Base-by-base conservation (phyloP, 1,284 basidiomycete species). In the Termitomyces sp. region DNA sequence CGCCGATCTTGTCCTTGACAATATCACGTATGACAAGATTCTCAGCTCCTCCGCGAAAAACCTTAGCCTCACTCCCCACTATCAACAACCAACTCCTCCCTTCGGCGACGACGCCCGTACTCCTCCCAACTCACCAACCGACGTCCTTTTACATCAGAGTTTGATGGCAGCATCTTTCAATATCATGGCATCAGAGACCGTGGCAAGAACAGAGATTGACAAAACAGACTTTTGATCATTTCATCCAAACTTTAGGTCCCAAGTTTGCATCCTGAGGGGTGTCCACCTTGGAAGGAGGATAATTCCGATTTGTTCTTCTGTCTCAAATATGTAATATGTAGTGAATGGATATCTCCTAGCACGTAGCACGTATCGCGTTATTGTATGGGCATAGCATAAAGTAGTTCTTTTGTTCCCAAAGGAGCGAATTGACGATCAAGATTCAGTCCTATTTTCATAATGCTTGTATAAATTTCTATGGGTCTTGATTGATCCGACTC, bases 11-110 rank as follows among this genome's bases (percentile, higher is more conserved):
- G 50, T 60, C n/a, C 53, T 64, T 24, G 48, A 62, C 47, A 58
- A 59, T 34, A 40, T 63, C 21, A 64, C 61, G 9, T 64, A 64
- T 39, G 61, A 63, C 50, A 58, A 55, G 3, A 63, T 64, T 36
- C 54, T 64, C 44, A 62, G 57, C 28, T 60, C 61, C 2, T 59
- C 54, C 13, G 39, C 56, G 19, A 63, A 59, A 49, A 48, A 45
- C 19, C 54, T 64, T 21, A 48, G 30, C 24, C 47, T 61, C 21
- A 19, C 36, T 42, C 17, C 52, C 8, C 24, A 44, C 6, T 30
- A 41, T 8, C 43, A 47, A 33, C 43, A 3, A 15, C 40, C 52
- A 1, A 24, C 33, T 2, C 26, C 42, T n/a, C 42, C 53, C 31
- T 21, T 47, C 1, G 34, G 33, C 9, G 56, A 50, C 26, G 56